Percentiles rank a stretch among this genome's conserved stretches.
Evolutionary conservation across 495 filamentous ascomycete genomes (phyloP).

Genomic region (Immersiella caudata): DNA sequence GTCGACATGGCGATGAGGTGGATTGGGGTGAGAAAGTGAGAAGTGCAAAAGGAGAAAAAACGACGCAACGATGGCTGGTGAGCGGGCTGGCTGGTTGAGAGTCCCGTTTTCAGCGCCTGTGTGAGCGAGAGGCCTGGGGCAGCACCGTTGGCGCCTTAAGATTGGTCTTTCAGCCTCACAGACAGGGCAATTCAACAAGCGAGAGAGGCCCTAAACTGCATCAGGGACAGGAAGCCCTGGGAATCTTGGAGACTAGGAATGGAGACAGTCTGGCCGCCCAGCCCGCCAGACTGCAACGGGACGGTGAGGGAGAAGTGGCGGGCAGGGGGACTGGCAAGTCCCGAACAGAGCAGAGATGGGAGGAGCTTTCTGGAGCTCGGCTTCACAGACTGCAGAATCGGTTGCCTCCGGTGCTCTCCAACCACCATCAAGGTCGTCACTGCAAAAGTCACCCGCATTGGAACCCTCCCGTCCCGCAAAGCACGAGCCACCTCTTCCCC

Average conservation of each 20-base stretch:
- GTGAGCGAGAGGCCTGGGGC: background rate
- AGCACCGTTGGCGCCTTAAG: too few species aligned
- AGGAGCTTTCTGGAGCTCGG: too few species aligned
- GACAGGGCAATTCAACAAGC: constrained; percentile 2
- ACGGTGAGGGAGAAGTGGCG: too few species aligned
- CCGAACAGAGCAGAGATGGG: too few species aligned
- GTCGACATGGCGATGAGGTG: constrained; percentile 7
- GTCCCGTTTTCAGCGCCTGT: background rate
- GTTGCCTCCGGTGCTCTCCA: too few species aligned
- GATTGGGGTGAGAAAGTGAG: background rate
- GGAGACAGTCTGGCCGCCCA: too few species aligned
- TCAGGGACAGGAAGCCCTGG: background rate
- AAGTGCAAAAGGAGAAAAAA: background rate
- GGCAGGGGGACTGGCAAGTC: too few species aligned
- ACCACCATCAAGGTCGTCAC: too few species aligned
- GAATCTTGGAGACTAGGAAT: too few species aligned
- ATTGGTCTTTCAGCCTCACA: constrained; percentile 7
- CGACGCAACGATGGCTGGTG: constrained; percentile 1
- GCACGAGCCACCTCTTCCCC: background rate
- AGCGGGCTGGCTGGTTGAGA: background rate
- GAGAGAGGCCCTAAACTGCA: background rate
- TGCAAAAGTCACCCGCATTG: background rate
- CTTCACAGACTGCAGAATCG: too few species aligned
- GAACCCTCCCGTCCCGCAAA: background rate
- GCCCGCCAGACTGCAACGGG: too few species aligned